Evolutionary conservation across 495 filamentous ascomycete species (phyloP).

Genomic region (Neurospora sp.): DNA sequence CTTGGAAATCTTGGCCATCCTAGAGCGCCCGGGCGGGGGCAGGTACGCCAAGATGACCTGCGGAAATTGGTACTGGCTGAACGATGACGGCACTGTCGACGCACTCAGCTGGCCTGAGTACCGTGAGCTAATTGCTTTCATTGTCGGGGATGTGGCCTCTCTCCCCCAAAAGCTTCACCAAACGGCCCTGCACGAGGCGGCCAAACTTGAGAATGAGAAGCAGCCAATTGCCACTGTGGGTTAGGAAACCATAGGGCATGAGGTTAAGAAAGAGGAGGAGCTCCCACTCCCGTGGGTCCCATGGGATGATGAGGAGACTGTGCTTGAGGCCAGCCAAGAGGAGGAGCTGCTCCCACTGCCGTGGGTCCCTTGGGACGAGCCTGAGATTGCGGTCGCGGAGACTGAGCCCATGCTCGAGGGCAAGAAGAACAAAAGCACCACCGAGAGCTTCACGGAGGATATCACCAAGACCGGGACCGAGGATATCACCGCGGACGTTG

Average conservation of each 20-base stretch:
- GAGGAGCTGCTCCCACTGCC: not conserved
- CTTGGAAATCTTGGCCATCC: accelerated
- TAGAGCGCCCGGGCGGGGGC: accelerated
- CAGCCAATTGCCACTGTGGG: not conserved
- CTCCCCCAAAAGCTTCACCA: not conserved
- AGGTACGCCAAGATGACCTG: not conserved
- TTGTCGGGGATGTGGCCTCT: not conserved
- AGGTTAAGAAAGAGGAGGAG: not conserved
- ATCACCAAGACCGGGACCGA: not conserved
- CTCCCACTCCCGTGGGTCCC: not conserved
- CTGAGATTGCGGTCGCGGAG: accelerated
- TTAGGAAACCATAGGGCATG: not conserved
- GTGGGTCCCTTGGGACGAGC: not conserved
- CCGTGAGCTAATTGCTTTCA: not conserved
- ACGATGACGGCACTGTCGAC: not conserved
- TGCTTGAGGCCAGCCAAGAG: accelerated
- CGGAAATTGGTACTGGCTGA: not conserved
- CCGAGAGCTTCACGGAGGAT: not conserved
- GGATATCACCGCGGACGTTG: not conserved
- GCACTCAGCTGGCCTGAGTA: not conserved
- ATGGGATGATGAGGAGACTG: not conserved
- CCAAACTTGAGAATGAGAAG: not conserved
- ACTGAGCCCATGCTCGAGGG: not conserved
- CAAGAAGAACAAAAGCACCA: accelerated
- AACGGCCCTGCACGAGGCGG: not conserved